Base-by-base conservation (phyloP, 179 eudicot species). In the Vitellaria paradoxa region DNA sequence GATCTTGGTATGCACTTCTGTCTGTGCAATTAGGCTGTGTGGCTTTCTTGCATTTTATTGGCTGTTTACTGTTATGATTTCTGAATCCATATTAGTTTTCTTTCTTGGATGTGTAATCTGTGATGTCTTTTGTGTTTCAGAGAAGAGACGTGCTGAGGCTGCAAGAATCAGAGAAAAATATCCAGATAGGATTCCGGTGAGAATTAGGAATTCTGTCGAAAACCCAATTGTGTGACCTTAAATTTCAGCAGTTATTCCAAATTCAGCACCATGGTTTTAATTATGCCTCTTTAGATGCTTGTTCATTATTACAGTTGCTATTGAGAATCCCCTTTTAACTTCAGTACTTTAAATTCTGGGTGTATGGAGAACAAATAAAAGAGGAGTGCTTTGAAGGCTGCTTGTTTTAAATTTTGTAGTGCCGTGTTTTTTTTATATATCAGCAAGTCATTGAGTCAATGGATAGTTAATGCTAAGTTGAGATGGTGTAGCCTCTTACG, bases 101-200 rank as follows among this genome's bases (percentile, higher is more conserved):
- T 78, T 50, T 37, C 17, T 30, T 15, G 42, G 72, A 9, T 23
- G 42, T 68, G 53, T 56, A 65, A 37, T 45, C 2, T 70, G 14
- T 45, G 49, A 20, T 74, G 5, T 56, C 53, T 30, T 15, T 59
- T 72, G 75, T 3, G 24, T 20, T 82, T 79, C 87, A 91, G 93
- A 87, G 80, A 91, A 90, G 86, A 85, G 97, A 78, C 88, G 89
- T 12, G 97, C 97, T 7, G 97, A 91, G 83, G 93, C 93, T 80
- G 88, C 89, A 11, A 86, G 97, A 80, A 91, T 91, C 68, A 90
- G 97, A 81, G 97, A 91, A 81, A 91, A 90, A 73, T 91, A 90
- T 78, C 88, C 93, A 0, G 97, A 91, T 80, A 88, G 97, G 74
- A 87, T 91, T 72, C 97, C 93, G 81, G 97, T 92, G 78, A 83